Conservation (phyloP, 1,284 basidiomycete genomes). For the Schizopora paradoxa region DNA sequence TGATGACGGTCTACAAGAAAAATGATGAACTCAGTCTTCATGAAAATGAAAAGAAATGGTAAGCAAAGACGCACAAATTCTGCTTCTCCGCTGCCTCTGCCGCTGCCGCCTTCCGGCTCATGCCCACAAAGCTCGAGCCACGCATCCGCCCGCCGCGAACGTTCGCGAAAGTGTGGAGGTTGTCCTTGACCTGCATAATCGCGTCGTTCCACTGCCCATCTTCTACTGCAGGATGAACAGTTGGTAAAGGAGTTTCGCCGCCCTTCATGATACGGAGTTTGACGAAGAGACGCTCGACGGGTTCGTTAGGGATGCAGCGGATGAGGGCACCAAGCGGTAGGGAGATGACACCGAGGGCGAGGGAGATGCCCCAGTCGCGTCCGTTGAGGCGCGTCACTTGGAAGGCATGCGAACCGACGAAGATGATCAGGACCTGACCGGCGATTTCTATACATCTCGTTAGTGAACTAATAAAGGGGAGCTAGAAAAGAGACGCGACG, state of each 20-base stretch:
- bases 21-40: constrained; percentile 15
- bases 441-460: constrained; percentile 60
- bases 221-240: constrained; percentile 47
- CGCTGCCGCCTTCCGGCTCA: constrained; percentile 60
- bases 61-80: constrained; percentile 23
- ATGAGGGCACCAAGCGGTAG: constrained; percentile 85
- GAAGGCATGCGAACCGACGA: constrained; percentile 89
- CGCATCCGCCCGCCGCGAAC: constrained; percentile 83
- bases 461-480: not conserved
- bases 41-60: constrained; percentile 19
- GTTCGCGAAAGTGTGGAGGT: constrained; percentile 74
- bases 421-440: constrained; percentile 86
- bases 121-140: constrained; percentile 77
- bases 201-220: constrained; percentile 57
- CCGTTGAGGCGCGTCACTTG: constrained; percentile 77
- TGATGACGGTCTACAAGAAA: constrained; percentile 43
- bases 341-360: constrained; percentile 82
- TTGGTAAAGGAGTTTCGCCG: constrained; percentile 73
- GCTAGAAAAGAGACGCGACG: constrained; percentile 18
- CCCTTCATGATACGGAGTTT: constrained; percentile 61
- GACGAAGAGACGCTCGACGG: constrained; percentile 73
- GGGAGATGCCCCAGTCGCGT: constrained; percentile 89
- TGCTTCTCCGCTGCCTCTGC: constrained; percentile 39
- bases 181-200: constrained; percentile 77
- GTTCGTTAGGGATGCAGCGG: constrained; percentile 77